Evolutionary conservation across 371 early-diverging fungal species (phyloP).

Genomic region (Coemansia sp.): DNA sequence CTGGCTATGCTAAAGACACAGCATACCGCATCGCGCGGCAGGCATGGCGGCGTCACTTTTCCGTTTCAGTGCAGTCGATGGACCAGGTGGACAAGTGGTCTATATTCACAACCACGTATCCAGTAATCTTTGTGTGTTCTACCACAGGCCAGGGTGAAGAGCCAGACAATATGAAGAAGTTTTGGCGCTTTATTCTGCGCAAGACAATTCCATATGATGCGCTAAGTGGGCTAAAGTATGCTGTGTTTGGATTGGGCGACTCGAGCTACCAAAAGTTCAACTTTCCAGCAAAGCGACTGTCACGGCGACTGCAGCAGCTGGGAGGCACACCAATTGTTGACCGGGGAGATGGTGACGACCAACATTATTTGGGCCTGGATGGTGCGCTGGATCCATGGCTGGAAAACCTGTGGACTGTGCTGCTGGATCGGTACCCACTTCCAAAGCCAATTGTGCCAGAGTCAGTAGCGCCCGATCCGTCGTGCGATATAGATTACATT

Average conservation of each 20-base stretch:
- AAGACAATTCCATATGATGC: conserved; percentile 70
- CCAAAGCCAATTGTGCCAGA: conserved; percentile 39
- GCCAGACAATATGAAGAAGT: conserved; percentile 88
- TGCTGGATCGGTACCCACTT: conserved; percentile 55
- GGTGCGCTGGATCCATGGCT: conserved; percentile 88
- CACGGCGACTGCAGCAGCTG: conserved; percentile 80
- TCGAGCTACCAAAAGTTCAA: conserved; percentile 95
- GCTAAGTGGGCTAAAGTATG: conserved; percentile 65
- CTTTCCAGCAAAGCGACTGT: conserved; percentile 91
- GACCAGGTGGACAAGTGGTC: conserved; percentile 69
- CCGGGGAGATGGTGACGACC: conserved; percentile 94
- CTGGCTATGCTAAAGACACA: conserved; percentile 95
- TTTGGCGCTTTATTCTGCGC: conserved; percentile 87
- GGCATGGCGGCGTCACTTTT: conserved; percentile 73
- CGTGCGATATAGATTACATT: conserved; percentile 9
- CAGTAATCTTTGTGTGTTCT: conserved; percentile 81
- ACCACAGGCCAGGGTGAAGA: conserved; percentile 95
- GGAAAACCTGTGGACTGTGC: conserved; percentile 53
- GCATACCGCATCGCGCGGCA: conserved; percentile 87
- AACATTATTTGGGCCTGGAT: conserved; percentile 94
- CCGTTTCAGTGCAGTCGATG: conserved; percentile 65
- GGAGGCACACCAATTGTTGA: conserved; percentile 76
- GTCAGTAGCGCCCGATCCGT: conserved; percentile 20
- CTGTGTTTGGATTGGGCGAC: conserved; percentile 94
- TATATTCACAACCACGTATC: conserved; percentile 5